Evolutionary conservation across 1,284 basidiomycete genomes (phyloP).

Genomic region (Apiotrichum akiyoshidainum): DNA sequence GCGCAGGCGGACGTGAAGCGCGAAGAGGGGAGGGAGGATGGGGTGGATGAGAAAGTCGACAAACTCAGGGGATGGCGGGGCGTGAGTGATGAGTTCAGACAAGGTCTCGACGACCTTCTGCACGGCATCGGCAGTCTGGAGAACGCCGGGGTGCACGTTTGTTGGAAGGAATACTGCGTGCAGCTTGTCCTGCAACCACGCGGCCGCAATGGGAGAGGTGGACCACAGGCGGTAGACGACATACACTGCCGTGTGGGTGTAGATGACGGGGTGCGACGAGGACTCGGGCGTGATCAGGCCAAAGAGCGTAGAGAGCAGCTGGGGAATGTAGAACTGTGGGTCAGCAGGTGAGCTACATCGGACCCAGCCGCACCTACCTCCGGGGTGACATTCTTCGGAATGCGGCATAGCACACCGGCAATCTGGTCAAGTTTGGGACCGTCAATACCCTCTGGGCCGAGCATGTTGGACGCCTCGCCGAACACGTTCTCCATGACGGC

Average conservation of each 20-base stretch:
- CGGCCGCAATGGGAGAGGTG: slow-evolving; percentile 30
- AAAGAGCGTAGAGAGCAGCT: slow-evolving; percentile 26
- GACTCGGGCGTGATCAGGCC: slow-evolving; percentile 25
- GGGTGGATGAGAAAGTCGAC: slow-evolving; percentile 65
- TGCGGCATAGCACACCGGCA: slow-evolving; percentile 31
- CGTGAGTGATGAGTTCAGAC: slow-evolving; percentile 53
- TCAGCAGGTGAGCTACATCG: too few species aligned
- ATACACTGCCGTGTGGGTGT: slow-evolving; percentile 35
- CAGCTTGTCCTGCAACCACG: slow-evolving; percentile 53
- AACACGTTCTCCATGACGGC: slow-evolving; percentile 43
- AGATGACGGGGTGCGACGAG: slow-evolving; percentile 22
- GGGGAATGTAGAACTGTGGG: slow-evolving; percentile 30
- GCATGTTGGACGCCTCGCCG: slow-evolving; percentile 33
- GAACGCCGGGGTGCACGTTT: neutral
- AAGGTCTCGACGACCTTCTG: slow-evolving; percentile 32
- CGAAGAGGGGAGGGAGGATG: slow-evolving; percentile 65
- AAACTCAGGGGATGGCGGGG: slow-evolving; percentile 70
- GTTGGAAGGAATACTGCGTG: slow-evolving; percentile 34
- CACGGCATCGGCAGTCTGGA: slow-evolving; percentile 3
- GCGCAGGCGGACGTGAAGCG: slow-evolving; percentile 60
- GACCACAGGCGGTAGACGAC: slow-evolving; percentile 31
- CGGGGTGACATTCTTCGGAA: slow-evolving; percentile 26
- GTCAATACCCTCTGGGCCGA: slow-evolving; percentile 27
- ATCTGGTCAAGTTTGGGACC: slow-evolving; percentile 38
- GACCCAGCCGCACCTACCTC: slow-evolving; percentile 15